phyloP scores from a whole-genome alignment of 2,329 filamentous ascomycete genomes.

The Aureobasidium mangrovei region DNA sequence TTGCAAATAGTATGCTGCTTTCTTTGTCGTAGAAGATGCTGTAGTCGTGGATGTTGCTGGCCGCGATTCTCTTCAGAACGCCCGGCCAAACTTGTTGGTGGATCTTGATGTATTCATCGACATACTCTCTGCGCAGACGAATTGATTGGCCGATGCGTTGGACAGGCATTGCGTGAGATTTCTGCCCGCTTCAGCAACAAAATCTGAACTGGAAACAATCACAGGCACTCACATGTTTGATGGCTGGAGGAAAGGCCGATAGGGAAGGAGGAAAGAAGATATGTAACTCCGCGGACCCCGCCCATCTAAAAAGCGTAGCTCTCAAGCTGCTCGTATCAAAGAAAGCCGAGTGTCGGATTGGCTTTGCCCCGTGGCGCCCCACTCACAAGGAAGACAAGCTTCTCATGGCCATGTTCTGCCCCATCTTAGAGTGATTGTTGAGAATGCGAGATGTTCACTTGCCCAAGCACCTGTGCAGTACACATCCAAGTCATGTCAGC shows the following conservation, averaged over 20 bases:
- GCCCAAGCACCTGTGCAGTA: too few relatives aligned
- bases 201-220: not conserved
- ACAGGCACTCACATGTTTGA: slow-evolving; percentile 4
- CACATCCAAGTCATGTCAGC: not conserved
- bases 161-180: not conserved
- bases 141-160: slow-evolving; percentile 61
- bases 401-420: not conserved
- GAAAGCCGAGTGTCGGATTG: slow-evolving; percentile 10
- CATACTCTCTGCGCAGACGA: slow-evolving; percentile 57
- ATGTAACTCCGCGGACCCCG: slow-evolving; percentile 2
- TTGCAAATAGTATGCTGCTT: slow-evolving; percentile 59
- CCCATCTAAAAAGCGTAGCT: slow-evolving; percentile 11
- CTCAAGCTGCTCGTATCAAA: slow-evolving; percentile 9
- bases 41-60: slow-evolving; percentile 68
- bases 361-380: slow-evolving; percentile 11
- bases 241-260: not conserved
- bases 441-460: too few relatives aligned
- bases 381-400: slow-evolving; percentile 3
- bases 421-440: too few relatives aligned
- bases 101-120: slow-evolving; percentile 63
- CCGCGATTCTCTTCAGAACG: slow-evolving; percentile 65
- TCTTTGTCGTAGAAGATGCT: slow-evolving; percentile 61
- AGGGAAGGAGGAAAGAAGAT: not conserved
- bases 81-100: slow-evolving; percentile 71
- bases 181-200: not conserved